Percentiles rank a stretch among this genome's conserved stretches.
Conservation (phyloP, 768 basidiomycete species). For the Mycena pura region DNA sequence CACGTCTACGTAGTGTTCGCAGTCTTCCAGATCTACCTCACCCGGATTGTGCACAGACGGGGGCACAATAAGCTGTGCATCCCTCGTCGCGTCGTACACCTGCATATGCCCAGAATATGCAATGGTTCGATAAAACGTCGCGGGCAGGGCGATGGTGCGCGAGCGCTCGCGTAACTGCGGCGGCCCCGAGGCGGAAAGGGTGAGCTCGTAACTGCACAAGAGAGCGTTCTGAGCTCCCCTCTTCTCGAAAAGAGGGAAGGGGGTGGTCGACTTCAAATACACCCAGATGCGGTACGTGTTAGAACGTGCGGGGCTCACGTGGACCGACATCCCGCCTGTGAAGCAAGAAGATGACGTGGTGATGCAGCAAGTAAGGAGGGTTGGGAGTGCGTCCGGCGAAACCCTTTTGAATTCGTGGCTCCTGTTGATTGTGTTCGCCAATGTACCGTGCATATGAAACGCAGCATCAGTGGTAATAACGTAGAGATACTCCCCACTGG, state of each 20-base stretch:
- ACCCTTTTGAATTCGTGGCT: too few species aligned
- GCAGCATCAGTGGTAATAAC: neutral
- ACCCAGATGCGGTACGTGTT: slow-evolving; percentile 1
- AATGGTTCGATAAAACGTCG: neutral
- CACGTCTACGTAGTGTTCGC: neutral
- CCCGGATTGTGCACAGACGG: neutral
- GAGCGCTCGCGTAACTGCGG: neutral
- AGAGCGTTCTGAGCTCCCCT: too few species aligned
- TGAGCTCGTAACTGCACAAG: neutral
- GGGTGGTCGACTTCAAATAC: too few species aligned
- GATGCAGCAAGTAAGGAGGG: too few species aligned
- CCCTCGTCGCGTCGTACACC: neutral
- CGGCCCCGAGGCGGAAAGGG: too few species aligned
- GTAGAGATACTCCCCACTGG: neutral
- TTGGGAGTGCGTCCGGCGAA: too few species aligned
- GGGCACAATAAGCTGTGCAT: neutral
- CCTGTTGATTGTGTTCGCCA: too few species aligned
- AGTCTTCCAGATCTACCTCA: neutral
- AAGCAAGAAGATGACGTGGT: too few species aligned
- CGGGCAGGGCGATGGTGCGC: too few species aligned
- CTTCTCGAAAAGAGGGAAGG: too few species aligned
- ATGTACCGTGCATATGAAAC: neutral
- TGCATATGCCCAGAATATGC: neutral
- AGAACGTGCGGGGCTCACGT: too few species aligned
- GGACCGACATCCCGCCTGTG: too few species aligned